These are phyloP conservation scores for Phytophthora sojae DNA, from an alignment of 352 stramenopile species.

Conservation along the genomic window DNA sequence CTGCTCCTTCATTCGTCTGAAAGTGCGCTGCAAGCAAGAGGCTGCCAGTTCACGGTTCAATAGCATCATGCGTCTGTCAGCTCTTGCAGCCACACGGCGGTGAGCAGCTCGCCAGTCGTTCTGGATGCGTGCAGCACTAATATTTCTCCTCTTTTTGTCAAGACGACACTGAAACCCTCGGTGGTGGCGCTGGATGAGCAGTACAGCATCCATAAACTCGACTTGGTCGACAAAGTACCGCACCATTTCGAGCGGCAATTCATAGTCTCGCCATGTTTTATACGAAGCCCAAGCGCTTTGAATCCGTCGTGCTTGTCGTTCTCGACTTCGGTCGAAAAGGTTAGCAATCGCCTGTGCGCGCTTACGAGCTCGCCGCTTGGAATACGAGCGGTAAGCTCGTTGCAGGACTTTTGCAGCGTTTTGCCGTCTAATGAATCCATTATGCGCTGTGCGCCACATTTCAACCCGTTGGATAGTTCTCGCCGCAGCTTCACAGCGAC, in stretches of 20 bases:
- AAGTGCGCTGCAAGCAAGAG: slow-evolving; percentile 61
- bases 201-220: slow-evolving; percentile 53
- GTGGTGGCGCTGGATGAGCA: slow-evolving; percentile 52
- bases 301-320: slow-evolving; percentile 35
- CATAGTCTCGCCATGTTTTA: slow-evolving; percentile 33
- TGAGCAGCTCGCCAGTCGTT: slow-evolving; percentile 38
- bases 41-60: slow-evolving; percentile 47
- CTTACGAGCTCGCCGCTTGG: not conserved
- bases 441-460: slow-evolving; percentile 12
- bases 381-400: slow-evolving; percentile 18
- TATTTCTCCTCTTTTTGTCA: slow-evolving; percentile 35
- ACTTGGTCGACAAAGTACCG: slow-evolving; percentile 47
- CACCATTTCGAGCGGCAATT: slow-evolving; percentile 32
- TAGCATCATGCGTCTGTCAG: slow-evolving; percentile 34
- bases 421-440: slow-evolving; percentile 16
- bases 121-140: slow-evolving; percentile 46
- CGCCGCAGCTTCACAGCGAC: slow-evolving; percentile 23
- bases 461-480: slow-evolving; percentile 41
- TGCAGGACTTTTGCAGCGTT: slow-evolving; percentile 36
- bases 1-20: slow-evolving; percentile 39
- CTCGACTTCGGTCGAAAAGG: slow-evolving; percentile 13
- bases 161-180: slow-evolving; percentile 55
- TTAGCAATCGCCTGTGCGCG: slow-evolving; percentile 13
- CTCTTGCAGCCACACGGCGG: slow-evolving; percentile 18
- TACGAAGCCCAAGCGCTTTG: slow-evolving; percentile 44